Evolutionary conservation across 2,329 filamentous ascomycete species (phyloP).

Genomic region (Aspergillus sojae): DNA sequence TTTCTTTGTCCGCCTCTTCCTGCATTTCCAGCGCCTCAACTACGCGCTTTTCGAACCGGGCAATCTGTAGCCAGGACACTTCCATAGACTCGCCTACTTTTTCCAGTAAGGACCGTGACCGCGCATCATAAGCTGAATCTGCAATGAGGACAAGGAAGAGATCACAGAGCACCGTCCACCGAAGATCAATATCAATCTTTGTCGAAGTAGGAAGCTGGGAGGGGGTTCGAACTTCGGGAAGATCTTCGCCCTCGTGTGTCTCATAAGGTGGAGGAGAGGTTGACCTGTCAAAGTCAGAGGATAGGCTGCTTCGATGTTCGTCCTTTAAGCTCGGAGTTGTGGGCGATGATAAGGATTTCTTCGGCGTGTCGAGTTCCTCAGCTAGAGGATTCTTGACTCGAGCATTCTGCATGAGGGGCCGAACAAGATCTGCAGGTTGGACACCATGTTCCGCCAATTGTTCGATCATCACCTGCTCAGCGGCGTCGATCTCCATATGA

Average conservation of each 20-base stretch:
- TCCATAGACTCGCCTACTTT: constrained; percentile 77
- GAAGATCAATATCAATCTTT: constrained; percentile 91
- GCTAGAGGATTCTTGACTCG: constrained; percentile 91
- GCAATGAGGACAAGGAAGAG: constrained; percentile 93
- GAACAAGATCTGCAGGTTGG: constrained; percentile 77
- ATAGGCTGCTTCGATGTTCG: constrained; percentile 32
- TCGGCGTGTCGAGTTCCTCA: constrained; percentile 42
- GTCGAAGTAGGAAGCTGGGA: constrained; percentile 78
- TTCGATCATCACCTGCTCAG: constrained; percentile 97
- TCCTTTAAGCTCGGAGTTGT: constrained; percentile 30
- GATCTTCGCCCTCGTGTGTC: constrained; percentile 67
- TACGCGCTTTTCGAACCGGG: constrained; percentile 93
- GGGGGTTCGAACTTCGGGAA: constrained; percentile 78
- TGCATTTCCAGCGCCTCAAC: constrained; percentile 98
- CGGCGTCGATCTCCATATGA: constrained; percentile 91
- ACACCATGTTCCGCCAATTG: constrained; percentile 93
- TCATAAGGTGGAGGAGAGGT: constrained; percentile 57
- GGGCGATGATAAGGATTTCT: constrained; percentile 42
- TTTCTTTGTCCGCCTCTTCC: constrained; percentile 89
- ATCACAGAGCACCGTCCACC: constrained; percentile 96
- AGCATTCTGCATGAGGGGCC: constrained; percentile 86
- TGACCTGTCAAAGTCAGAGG: constrained; percentile 49
- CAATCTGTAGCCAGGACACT: constrained; percentile 89
- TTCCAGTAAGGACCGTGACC: constrained; percentile 83
- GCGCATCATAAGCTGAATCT: constrained; percentile 89